Percentiles rank a stretch among this genome's conserved stretches.
Conservation (phyloP, 202 grass and related monocot genomes). For the Musa balbisiana region DNA sequence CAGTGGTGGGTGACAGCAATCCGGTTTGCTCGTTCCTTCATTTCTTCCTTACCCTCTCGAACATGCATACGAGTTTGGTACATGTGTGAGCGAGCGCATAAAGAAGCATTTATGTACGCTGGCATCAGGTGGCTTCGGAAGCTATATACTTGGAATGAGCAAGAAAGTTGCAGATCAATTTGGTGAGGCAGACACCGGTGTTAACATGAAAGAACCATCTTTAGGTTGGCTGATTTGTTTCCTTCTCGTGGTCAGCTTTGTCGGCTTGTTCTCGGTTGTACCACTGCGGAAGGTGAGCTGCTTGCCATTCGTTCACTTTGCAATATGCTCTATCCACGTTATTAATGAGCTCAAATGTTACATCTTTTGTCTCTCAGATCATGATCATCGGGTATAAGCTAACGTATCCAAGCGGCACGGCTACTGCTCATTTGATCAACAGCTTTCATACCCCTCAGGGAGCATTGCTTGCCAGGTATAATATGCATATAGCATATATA, state of each 20-base stretch:
- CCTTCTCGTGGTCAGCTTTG: slow-evolving; percentile 55
- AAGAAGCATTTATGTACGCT: too few relatives aligned
- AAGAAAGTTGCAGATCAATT: slow-evolving; percentile 42
- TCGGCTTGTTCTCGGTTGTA: slow-evolving; percentile 65
- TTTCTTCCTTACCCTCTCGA: too few relatives aligned
- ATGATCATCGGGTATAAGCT: slow-evolving; percentile 80
- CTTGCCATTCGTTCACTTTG: too few relatives aligned
- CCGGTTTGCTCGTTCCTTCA: too few relatives aligned
- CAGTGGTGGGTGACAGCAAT: slow-evolving; percentile 26
- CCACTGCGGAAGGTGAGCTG: slow-evolving; percentile 49
- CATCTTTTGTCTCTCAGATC: slow-evolving; percentile 22
- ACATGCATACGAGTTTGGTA: neutral
- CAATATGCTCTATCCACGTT: too few relatives aligned
- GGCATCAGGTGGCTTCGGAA: slow-evolving; percentile 54
- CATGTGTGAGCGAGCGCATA: neutral
- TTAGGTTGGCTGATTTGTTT: slow-evolving; percentile 51
- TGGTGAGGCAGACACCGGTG: slow-evolving; percentile 32
- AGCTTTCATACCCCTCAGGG: slow-evolving; percentile 75
- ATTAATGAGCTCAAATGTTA: too few relatives aligned
- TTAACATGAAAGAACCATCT: slow-evolving; percentile 59
- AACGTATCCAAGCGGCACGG: slow-evolving; percentile 58
- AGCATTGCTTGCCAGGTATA: slow-evolving; percentile 41
- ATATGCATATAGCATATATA: too few relatives aligned
- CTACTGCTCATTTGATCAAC: slow-evolving; percentile 77
- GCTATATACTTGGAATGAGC: slow-evolving; percentile 69